phyloP scores from a whole-genome alignment of 805 yeast species.

The Geotrichum ghanense region DNA sequence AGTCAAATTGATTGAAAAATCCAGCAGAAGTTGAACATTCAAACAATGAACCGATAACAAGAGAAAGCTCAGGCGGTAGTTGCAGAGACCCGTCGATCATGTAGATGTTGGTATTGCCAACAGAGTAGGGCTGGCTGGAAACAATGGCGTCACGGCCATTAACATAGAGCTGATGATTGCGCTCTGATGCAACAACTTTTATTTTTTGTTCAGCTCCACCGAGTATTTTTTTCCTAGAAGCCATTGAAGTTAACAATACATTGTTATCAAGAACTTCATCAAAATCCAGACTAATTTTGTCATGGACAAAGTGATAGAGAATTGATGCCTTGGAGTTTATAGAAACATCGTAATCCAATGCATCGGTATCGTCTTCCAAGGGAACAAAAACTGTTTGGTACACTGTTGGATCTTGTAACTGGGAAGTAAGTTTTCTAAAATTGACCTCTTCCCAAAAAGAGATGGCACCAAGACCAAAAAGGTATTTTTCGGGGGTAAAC shows the following conservation, averaged over 20 bases:
- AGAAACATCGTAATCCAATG: constrained; percentile 8
- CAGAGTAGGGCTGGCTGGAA: constrained; percentile 29
- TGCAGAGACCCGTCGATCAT: constrained; percentile 47
- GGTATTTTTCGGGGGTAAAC: constrained; percentile 45
- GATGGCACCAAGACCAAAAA: constrained; percentile 48
- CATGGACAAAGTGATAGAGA: constrained; percentile 55
- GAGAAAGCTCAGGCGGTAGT: constrained; percentile 53
- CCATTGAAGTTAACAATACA: constrained; percentile 25
- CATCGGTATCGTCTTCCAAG: constrained; percentile 8
- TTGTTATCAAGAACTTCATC: not conserved
- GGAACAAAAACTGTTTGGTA: constrained; percentile 57
- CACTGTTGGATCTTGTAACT: constrained; percentile 41
- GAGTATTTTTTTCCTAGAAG: constrained; percentile 31
- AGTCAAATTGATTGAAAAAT: constrained; percentile 40
- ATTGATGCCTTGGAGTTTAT: constrained; percentile 23
- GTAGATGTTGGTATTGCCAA: constrained; percentile 61
- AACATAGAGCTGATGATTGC: constrained; percentile 26
- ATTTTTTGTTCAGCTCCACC: constrained; percentile 58
- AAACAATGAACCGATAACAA: constrained; percentile 51
- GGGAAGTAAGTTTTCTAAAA: constrained; percentile 41
- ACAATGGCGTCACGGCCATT: constrained; percentile 44
- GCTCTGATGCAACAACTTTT: constrained; percentile 31
- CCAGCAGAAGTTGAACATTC: constrained; percentile 56
- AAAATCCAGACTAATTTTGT: constrained; percentile 27
- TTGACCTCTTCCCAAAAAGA: constrained; percentile 59